A percentile compares a stretch with the other conserved stretches of the same genome.
phyloP scores from a whole-genome alignment of 2,329 filamentous ascomycete species.

The Blumeriella jaapii region DNA sequence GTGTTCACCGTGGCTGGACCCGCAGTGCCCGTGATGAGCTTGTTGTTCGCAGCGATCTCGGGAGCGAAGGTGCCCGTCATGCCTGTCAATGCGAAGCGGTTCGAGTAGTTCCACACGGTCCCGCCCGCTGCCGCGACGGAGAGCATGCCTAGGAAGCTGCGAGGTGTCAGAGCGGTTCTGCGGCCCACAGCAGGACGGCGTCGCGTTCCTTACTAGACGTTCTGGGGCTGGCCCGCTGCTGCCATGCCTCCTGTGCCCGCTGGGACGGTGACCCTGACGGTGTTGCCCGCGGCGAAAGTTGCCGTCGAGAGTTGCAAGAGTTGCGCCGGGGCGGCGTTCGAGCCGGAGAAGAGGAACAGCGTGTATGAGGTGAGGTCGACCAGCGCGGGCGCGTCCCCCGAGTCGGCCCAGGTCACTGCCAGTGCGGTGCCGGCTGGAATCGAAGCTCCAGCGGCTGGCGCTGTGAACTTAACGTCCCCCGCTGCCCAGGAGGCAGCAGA shows the following conservation, averaged over 20 bases:
- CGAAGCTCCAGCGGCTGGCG: conserved; percentile 38
- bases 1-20: conserved; percentile 25
- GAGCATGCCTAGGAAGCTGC: conserved; percentile 47
- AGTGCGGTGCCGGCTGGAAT: conserved; percentile 39
- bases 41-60: conserved; percentile 28
- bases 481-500: conserved; percentile 4
- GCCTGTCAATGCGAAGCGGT: conserved; percentile 50
- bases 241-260: conserved; percentile 18
- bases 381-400: conserved; percentile 37
- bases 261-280: conserved; percentile 21
- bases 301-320: conserved; percentile 34
- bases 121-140: conserved; percentile 42
- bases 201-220: conserved; percentile 26
- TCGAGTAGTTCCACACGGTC: conserved; percentile 46
- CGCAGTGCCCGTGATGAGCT: conserved; percentile 28
- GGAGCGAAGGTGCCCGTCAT: conserved; percentile 50
- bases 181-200: no score
- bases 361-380: conserved; percentile 41
- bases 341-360: conserved; percentile 49
- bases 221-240: no score
- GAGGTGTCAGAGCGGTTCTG: no score
- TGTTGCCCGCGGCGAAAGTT: conserved; percentile 17
- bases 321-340: conserved; percentile 36
- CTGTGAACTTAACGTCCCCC: conserved; percentile 34
- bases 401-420: conserved; percentile 45